A percentile compares a stretch with the other conserved stretches of the same genome.
phyloP scores from a whole-genome alignment of 1,284 basidiomycete species.

The Rhodotorula sp. region DNA sequence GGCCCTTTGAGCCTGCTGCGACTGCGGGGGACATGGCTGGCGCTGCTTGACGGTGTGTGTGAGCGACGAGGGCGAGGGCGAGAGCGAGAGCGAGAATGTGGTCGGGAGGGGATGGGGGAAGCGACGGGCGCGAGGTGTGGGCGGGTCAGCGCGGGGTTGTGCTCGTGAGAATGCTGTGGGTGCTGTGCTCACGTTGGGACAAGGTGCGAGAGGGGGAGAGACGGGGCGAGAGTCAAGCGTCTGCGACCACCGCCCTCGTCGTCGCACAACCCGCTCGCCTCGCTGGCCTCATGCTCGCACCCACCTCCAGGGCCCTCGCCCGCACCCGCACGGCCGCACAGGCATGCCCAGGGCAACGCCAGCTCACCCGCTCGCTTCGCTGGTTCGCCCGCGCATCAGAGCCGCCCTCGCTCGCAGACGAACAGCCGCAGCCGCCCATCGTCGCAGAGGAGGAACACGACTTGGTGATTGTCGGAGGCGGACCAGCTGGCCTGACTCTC shows the following conservation, averaged over 20 bases:
- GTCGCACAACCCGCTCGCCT: too few species aligned
- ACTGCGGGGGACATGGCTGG: constrained; percentile 22
- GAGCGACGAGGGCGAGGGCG: neutral
- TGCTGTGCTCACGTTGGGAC: too few species aligned
- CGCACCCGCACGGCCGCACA: neutral
- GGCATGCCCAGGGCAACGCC: neutral
- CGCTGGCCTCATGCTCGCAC: neutral
- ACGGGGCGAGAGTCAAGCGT: too few species aligned
- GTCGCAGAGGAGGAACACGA: constrained; percentile 53
- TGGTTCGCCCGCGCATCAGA: neutral
- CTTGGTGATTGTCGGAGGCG: constrained; percentile 90
- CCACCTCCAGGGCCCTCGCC: neutral
- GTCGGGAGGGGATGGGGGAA: neutral
- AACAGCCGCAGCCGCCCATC: neutral
- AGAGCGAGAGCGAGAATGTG: neutral
- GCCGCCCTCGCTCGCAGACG: neutral
- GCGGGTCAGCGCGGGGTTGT: too few species aligned
- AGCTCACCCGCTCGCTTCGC: neutral
- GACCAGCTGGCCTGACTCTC: constrained; percentile 85
- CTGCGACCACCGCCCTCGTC: too few species aligned
- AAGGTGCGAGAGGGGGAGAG: neutral
- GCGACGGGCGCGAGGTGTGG: neutral
- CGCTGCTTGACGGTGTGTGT: neutral
- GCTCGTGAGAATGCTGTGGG: too few species aligned
- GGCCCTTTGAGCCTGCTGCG: constrained; percentile 58